A percentile compares a stretch with the other conserved stretches of the same genome.
phyloP scores from a whole-genome alignment of 257 asterid genomes.

The Ehretia macrophylla region DNA sequence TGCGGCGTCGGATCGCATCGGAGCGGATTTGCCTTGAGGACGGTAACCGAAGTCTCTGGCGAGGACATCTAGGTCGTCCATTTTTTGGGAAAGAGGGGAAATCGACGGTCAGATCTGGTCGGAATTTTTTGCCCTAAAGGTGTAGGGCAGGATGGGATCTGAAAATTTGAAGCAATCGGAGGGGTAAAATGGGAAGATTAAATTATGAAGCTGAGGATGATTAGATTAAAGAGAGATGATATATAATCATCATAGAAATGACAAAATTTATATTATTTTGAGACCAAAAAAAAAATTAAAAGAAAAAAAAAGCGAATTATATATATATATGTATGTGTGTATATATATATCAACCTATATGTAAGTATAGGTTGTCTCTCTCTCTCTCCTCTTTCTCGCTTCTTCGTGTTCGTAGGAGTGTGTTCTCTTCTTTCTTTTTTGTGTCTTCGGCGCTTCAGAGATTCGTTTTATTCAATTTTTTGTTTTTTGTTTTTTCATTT shows the following conservation, averaged over 20 bases:
- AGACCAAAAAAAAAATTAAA: too few species aligned
- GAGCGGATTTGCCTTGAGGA: slow-evolving; percentile 81
- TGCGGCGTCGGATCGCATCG: slow-evolving; percentile 74
- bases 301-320: not conserved
- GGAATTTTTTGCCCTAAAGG: not conserved
- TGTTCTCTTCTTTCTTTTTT: not conserved
- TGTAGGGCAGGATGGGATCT: not conserved
- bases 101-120: slow-evolving; percentile 34
- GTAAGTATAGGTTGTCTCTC: not conserved
- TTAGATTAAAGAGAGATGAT: not conserved
- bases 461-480: too few species aligned
- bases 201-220: not conserved
- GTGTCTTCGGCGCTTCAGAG: not conserved
- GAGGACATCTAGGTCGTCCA: slow-evolving; percentile 88
- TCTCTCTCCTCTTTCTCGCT: not conserved
- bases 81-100: slow-evolving; percentile 1
- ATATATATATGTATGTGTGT: too few species aligned
- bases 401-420: not conserved
- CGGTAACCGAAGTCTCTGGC: slow-evolving; percentile 74
- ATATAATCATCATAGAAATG: not conserved
- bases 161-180: not conserved
- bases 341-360: not conserved
- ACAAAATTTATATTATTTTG: too few species aligned
- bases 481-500: too few species aligned
- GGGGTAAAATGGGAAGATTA: not conserved